Base-by-base conservation (phyloP, 331 rosid species). In the Rhamnella rubrinervis region DNA sequence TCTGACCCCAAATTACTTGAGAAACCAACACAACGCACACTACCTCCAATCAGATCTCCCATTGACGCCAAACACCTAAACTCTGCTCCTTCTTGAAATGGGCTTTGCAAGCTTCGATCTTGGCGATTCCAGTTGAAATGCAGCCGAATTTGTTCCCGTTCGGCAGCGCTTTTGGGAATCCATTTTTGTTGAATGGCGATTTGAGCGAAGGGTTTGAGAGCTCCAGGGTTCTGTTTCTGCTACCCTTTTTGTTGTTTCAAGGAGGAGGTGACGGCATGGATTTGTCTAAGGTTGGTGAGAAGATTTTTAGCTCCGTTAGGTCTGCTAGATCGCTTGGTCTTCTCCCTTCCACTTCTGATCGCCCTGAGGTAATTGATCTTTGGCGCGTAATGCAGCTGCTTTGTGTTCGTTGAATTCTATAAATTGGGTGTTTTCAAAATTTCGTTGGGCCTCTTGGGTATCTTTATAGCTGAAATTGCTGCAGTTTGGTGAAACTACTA, bases 201-300 rank as follows among this genome's bases (percentile, higher is more conserved):
- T 81, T 95, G 90, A 87, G 90, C 66, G 89, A 89, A 61, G 97
- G 93, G 68, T 77, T 95, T 70, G 96, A 86, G 51, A 82, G 83
- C 69, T 82, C 97, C 67, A 87, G 96, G 86, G 83, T 89, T 83
- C 84, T 89, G 71, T 89, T 91, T 75, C 78, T 95, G 75, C 80
- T 89, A 61, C 96, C 99, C 4, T 87, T 95, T 81, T 80, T 95
- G 71, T 76, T 95, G 78, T 81, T 87, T 37, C 97, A 91, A 71
- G 96, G 99, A 71, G 92, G 89, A 71, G 96, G 99, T 69, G 92
- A 88, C 68, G 96, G 85, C 44, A 95, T 95, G 99, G 99, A 95
- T 88, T 86, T 95, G 62, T 91, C 96, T 35, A 95, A 85, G 81
- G 96, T 95, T 13, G 97, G 96, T 14, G 99, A 91, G 80, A 95